phyloP scores from a whole-genome alignment of 2,329 filamentous ascomycete species.

The Penicillium hordei region DNA sequence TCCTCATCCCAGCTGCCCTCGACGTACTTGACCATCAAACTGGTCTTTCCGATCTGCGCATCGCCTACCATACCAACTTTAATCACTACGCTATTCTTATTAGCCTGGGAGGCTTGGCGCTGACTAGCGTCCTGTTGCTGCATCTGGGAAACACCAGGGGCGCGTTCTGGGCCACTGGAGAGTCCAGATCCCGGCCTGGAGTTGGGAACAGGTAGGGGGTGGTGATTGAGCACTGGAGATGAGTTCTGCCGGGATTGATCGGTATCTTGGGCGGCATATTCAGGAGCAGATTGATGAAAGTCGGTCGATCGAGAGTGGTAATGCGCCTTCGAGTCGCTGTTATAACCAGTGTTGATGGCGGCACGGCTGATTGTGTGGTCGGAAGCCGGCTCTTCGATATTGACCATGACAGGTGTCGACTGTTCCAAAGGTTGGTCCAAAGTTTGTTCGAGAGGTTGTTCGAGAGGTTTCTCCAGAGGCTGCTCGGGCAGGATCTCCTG shows the following conservation, averaged over 20 bases:
- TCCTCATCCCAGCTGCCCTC: conserved; percentile 99
- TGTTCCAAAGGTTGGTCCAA: conserved; percentile 23
- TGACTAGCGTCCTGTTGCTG: conserved; percentile 50
- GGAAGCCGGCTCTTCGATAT: conserved; percentile 34
- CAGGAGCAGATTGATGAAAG: conserved; percentile 34
- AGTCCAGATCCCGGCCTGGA: conserved; percentile 53
- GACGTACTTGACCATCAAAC: conserved; percentile 99
- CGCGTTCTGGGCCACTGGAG: conserved; percentile 44
- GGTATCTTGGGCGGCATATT: conserved; percentile 48
- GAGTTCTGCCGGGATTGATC: conserved; percentile 46
- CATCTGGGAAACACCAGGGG: conserved; percentile 48
- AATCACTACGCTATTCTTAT: conserved; percentile 76
- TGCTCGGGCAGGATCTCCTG: conserved; percentile 9
- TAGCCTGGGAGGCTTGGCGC: conserved; percentile 44
- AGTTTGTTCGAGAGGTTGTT: not conserved
- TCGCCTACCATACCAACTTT: conserved; percentile 99
- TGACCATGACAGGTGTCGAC: conserved; percentile 27
- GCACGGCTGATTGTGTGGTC: conserved; percentile 36
- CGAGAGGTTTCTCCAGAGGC: not conserved
- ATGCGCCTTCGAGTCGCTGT: conserved; percentile 50
- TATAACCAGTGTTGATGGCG: conserved; percentile 40
- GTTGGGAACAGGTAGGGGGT: conserved; percentile 40
- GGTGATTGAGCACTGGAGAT: conserved; percentile 42
- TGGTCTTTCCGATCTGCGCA: conserved; percentile 98
- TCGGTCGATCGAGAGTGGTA: conserved; percentile 47